Evolutionary conservation across 306 rosid genomes (phyloP), one percentile per base, ranked within the genome.

Genomic region (Fragaria nilgerrensis): DNA sequence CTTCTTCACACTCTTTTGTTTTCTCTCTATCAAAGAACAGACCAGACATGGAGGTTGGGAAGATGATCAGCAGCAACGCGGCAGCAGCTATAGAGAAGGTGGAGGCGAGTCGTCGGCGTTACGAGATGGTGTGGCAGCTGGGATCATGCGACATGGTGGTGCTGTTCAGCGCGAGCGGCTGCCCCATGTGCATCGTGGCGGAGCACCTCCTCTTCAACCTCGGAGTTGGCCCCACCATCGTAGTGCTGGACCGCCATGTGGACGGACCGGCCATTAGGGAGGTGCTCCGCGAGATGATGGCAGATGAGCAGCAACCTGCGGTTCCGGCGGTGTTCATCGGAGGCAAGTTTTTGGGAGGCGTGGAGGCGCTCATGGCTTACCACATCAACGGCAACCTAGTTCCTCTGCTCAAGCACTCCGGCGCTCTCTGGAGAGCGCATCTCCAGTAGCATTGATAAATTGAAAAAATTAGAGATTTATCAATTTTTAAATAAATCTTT

Each of bases 131-230:
- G 59, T 65, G 84, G 9, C 81, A 81, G 39, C 79, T 93, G 1
- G 91, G 89, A 0, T 81, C 87, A 19, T 79, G 86, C 84, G 90
- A 88, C 76, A 85, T 92, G 10, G 98, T 93, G 25, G 98, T 93
- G 12, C 86, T 93, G 12, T 91, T 93, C 86, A 89, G 96, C 88
- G 76, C 77, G 77, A 89, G 80, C 68, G 82, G 87, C 16, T 93
- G 98, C 75, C 89, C 96, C 80, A 90, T 93, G 96, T 90, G 91
- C 80, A 89, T 96, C 0, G 96, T 90, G 6, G 96, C 86, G 14
- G 89, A 93, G 55, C 92, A 87, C 7, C 98, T 93, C 23, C 96
- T 93, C 77, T 85, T 88, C 73, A 84, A 93, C 78, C 94, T 93
- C 3, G 98, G 96, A 0, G 98, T 90, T 0, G 98, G 95, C 1